Evolutionary conservation across 2,329 filamentous ascomycete genomes (phyloP).

Genomic region (Xylaria sp.): DNA sequence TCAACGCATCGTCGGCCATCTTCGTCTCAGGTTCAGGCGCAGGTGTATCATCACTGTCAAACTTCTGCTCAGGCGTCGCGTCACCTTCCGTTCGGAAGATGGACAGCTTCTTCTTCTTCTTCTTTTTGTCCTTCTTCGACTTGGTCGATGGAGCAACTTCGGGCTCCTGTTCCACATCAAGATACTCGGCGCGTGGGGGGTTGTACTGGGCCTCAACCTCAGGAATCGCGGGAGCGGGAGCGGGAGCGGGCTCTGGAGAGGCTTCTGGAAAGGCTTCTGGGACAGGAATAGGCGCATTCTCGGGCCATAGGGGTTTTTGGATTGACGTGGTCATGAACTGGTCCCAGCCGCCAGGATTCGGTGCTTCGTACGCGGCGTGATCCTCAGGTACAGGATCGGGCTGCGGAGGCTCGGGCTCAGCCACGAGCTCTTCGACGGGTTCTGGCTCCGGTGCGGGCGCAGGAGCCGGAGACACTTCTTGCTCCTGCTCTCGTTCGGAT

Average conservation of each 20-base stretch:
- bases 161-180: background rate
- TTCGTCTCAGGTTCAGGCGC: background rate
- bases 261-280: background rate
- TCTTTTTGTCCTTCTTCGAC: background rate
- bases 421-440: background rate
- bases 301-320: background rate
- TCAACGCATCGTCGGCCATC: background rate
- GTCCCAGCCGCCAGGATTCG: background rate
- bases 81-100: constrained; percentile 12
- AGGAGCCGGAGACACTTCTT: background rate
- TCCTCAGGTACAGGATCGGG: background rate
- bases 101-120: constrained; percentile 21
- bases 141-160: background rate
- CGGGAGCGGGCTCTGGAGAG: too few relatives aligned
- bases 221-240: background rate
- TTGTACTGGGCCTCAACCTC: background rate
- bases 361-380: background rate
- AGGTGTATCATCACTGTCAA: background rate
- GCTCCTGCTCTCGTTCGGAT: background rate
- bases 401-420: background rate
- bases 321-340: background rate
- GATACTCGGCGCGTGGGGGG: background rate
- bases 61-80: background rate
- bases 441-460: background rate
- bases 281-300: background rate